phyloP scores from a whole-genome alignment of 331 rosid genomes.

The Dryas integrifolia region DNA sequence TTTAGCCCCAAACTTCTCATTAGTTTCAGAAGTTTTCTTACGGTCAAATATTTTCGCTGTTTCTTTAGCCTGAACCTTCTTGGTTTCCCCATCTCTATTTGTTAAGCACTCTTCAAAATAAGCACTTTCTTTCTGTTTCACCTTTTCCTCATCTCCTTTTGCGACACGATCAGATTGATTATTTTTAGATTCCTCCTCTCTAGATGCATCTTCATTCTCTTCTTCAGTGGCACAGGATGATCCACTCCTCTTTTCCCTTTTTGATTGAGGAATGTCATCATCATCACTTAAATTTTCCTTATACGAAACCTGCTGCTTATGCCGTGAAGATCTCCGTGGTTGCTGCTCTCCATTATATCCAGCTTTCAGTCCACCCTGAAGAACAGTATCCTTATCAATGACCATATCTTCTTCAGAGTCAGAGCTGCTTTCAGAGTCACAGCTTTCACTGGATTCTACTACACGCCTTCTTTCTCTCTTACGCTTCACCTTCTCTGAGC shows the following conservation, averaged over 20 bases:
- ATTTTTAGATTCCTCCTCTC: constrained; percentile 40
- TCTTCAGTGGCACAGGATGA: constrained; percentile 31
- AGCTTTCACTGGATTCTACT: constrained; percentile 42
- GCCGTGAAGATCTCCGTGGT: constrained; percentile 61
- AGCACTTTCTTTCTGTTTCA: constrained; percentile 30
- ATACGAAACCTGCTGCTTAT: constrained; percentile 59
- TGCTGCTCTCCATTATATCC: constrained; percentile 30
- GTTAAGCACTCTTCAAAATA: constrained; percentile 31
- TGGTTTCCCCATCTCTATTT: constrained; percentile 27
- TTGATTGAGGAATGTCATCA: constrained; percentile 24
- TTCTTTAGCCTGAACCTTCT: background rate
- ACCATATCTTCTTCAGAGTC: constrained; percentile 46
- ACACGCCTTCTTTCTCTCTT: constrained; percentile 52
- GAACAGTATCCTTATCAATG: constrained; percentile 40
- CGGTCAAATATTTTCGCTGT: background rate
- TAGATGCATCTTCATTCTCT: constrained; percentile 27
- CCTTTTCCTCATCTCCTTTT: constrained; percentile 34
- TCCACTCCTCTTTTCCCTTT: constrained; percentile 43
- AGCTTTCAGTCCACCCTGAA: constrained; percentile 29
- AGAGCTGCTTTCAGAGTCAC: constrained; percentile 25
- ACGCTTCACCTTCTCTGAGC: constrained; percentile 40
- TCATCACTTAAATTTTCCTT: constrained; percentile 64
- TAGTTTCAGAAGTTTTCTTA: background rate
- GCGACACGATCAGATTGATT: constrained; percentile 33
- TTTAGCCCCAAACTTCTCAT: constrained; percentile 29